A percentile compares a stretch with the other conserved stretches of the same genome.
These are phyloP conservation scores for Vitis vinifera DNA, from an alignment of 164 flowering plant genomes.

Conservation along the genomic window DNA sequence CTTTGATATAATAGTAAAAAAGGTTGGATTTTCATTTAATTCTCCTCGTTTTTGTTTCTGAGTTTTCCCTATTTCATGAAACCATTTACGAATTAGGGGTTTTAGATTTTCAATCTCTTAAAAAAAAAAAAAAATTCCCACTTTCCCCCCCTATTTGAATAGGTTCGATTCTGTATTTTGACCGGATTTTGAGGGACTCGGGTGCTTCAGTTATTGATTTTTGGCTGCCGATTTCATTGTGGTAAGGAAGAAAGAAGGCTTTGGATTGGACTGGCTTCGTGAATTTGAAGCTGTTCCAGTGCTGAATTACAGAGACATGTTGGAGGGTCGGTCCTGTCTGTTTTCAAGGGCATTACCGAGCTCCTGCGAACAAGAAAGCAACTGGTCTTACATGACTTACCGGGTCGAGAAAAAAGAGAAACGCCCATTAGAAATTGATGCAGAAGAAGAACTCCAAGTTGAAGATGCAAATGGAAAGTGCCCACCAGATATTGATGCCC, in stretches of 20 bases:
- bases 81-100: background rate
- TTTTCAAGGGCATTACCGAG: conserved; percentile 33
- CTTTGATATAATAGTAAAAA: background rate
- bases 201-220: background rate
- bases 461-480: too few relatives aligned
- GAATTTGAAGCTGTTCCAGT: conserved; percentile 1
- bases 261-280: conserved; percentile 2
- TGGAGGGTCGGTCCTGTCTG: conserved; percentile 51
- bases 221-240: background rate
- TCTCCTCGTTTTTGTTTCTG: background rate
- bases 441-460: too few relatives aligned
- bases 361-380: conserved; percentile 37
- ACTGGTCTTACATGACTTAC: conserved; percentile 40
- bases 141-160: conserved; percentile 1
- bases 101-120: background rate
- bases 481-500: too few relatives aligned
- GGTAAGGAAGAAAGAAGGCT: background rate
- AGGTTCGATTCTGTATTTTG: conserved; percentile 6
- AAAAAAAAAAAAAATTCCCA: background rate
- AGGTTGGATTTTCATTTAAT: background rate
- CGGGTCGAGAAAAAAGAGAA: conserved; percentile 26
- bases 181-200: conserved; percentile 11
- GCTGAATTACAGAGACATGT: conserved; percentile 35
- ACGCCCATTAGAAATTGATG: conserved; percentile 31
- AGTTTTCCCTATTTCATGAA: background rate